Conservation (phyloP, 495 filamentous ascomycete species). For the Trichoderma reesei region DNA sequence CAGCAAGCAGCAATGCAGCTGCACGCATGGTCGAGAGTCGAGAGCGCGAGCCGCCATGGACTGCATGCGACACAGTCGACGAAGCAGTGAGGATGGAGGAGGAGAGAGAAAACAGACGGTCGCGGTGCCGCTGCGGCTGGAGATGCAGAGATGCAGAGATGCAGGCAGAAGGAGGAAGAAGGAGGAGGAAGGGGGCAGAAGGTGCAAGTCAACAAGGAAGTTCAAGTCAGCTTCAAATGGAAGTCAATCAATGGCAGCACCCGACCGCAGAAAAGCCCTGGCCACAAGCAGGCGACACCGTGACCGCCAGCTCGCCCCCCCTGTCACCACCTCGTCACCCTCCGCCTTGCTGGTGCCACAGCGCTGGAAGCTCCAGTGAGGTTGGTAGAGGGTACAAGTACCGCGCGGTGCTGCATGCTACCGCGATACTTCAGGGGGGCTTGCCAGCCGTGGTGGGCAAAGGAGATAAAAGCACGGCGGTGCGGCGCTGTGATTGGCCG, state of each 20-base stretch:
- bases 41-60: neutral
- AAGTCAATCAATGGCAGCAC: neutral
- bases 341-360: neutral
- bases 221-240: neutral
- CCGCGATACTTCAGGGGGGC: slow-evolving; percentile 12
- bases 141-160: neutral
- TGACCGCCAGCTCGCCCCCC: slow-evolving; percentile 6
- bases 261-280: neutral
- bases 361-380: too few species aligned
- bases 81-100: neutral
- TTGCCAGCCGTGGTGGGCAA: slow-evolving; percentile 1
- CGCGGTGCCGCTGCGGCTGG: neutral
- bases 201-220: neutral
- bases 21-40: neutral
- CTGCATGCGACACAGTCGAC: neutral
- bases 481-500: slow-evolving; percentile 3
- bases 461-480: slow-evolving; percentile 20
- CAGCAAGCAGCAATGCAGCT: neutral
- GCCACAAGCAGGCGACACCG: neutral
- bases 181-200: neutral
- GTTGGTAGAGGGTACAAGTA: neutral
- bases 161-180: neutral
- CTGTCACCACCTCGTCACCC: neutral
- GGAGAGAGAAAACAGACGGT: neutral
- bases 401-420: slow-evolving; percentile 9